These are phyloP conservation scores for Allium cepa DNA, from an alignment of 106 monocot species.

Conservation along the genomic window DNA sequence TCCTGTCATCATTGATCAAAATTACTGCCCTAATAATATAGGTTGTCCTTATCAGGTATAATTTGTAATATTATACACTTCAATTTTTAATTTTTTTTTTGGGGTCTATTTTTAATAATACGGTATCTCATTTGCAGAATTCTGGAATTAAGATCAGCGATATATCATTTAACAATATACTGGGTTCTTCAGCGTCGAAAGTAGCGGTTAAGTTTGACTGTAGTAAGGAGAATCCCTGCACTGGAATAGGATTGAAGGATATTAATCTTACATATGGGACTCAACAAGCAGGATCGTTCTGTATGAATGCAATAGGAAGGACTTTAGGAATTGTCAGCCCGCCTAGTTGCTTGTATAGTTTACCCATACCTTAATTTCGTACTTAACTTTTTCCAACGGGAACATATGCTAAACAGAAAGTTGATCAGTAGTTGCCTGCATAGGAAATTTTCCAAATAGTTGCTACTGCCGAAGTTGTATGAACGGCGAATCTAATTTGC, in stretches of 20 bases:
- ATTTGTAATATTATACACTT: no score
- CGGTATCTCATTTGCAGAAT: no score
- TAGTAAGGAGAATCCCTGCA: slow-evolving; percentile 13
- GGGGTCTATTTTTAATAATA: no score
- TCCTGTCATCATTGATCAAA: slow-evolving; percentile 16
- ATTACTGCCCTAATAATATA: slow-evolving; percentile 16
- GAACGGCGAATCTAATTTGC: no score
- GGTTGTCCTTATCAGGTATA: slow-evolving; percentile 36
- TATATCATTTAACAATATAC: slow-evolving; percentile 4
- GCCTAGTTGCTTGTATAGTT: neutral
- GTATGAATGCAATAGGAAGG: slow-evolving; percentile 8
- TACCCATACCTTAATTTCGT: no score
- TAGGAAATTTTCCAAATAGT: no score
- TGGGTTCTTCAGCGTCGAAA: slow-evolving; percentile 10
- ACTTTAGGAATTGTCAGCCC: neutral
- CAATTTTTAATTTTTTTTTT: no score
- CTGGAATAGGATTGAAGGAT: slow-evolving; percentile 1
- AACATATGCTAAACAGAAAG: no score
- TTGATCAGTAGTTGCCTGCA: no score
- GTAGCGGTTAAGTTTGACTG: slow-evolving; percentile 18
- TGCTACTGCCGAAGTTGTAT: no score
- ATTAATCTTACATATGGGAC: slow-evolving; percentile 7
- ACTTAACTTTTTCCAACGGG: no score
- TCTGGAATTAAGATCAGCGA: slow-evolving; percentile 13
- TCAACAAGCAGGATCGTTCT: neutral